Base-by-base conservation (phyloP, 2,329 filamentous ascomycete species). In the Tolypocladium sp. region DNA sequence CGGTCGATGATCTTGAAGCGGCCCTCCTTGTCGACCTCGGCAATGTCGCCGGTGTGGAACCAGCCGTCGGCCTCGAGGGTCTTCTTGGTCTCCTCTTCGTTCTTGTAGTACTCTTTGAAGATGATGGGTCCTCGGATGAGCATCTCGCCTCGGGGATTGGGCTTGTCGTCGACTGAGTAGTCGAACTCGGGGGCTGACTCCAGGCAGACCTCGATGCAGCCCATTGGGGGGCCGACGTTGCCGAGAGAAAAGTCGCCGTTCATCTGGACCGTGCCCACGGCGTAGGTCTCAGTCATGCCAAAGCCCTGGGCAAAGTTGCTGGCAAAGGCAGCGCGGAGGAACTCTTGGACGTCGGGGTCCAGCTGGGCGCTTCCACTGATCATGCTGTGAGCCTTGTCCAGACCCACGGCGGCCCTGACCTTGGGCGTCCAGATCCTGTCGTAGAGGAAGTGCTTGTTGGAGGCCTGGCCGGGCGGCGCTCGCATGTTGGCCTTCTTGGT, bases 1-100 rank as follows among this genome's bases (percentile, higher is more conserved):
- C 94, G 92, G 75, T 99, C 94, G 68, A 99, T 88, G 74, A 99
- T 96, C 74, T 85, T 87, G 79, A 97, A 88, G 61, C 92, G 90
- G 62, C 94, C 94, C 69, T 90, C 75, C 65, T 86, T 86, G 74
- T 99, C 94, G 30, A 99, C 81, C 63, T 87, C 84, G 69, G 86
- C 91, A 64, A 99, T 93, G 68, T 99, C 94, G 58, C 94, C 94
- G 0, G 92, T 97, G 72, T 90, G 89, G 83, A 99, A 97, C 94
- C 94, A 99, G 62, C 94, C 94, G 64, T 97, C 92, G 38, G 87
- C 79, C 10, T 93, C 91, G 53, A 97, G 79, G 0, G 87, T 81
- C 75, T 94, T 94, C 60, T 79, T 76, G 1, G 93, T 97, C 80
- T 97, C 93, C 63, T 89, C 91, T 0, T 86, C 82, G 74, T 96